Evolutionary conservation across 345 rosid species (phyloP), one percentile per base, ranked within the genome.

Genomic region (Reutealis trisperma): DNA sequence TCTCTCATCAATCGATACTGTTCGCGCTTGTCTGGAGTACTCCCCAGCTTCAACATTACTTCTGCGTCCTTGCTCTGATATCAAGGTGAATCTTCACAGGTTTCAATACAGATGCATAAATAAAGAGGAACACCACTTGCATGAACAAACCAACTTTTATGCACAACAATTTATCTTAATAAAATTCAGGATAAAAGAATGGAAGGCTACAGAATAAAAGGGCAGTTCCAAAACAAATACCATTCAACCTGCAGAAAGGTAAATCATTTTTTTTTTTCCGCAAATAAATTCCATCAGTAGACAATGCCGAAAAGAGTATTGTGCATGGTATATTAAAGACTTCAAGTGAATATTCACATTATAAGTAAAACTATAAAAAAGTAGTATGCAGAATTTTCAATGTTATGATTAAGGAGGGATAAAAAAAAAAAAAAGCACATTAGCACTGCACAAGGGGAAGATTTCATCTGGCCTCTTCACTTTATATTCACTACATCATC

Each of bases 31-130:
- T 90, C 94, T 2, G 92, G 89, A 27, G 97, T 96, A 82, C 98
- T 96, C 77, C 99, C 99, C 73, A 96, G 91, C 86, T 96, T 93
- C 84, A 96, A 79, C 96, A 93, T 93, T 54, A 92, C 94, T 78
- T 96, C 98, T 37, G 98, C 98, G 88, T 93, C 99, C 76, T 90
- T 96, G 79, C 97, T 93, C 98, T 94, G 84, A 71, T 63, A 81
- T 75, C 19, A 60, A 49, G 54, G 19, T 32, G 19, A 73, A 69
- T 76, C 51, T 19, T 30, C 60, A 27, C 32, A 61, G 16, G 21
- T 22, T 62, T 51, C 67, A 68, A 42, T 30, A 51, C 11, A 8
- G 0, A 2, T 24, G 37, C 44, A 54, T 34, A 12, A 4, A 25
- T 54, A 54, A 19, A 59, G 30, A 41, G 21, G 7, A 5, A 30